Evolutionary conservation across 768 basidiomycete genomes (phyloP).

Genomic region (Pleurotus platypus): DNA sequence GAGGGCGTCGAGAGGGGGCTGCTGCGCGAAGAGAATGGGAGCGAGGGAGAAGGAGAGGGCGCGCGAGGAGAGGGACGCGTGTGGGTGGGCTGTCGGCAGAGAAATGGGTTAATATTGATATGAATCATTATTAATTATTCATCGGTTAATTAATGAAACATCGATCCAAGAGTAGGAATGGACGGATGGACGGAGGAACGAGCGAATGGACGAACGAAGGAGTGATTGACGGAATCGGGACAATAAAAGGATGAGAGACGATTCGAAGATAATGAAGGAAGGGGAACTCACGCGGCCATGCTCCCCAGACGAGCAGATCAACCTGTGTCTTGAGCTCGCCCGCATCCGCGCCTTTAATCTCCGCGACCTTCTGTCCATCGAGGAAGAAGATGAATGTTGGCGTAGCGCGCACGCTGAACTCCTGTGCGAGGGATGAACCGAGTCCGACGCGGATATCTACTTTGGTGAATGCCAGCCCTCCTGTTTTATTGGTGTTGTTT

Average conservation of each 20-base stretch:
- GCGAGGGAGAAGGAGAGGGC: conserved; percentile 59
- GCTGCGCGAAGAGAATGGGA: conserved; percentile 74
- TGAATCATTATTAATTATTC: too few species aligned
- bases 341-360: conserved; percentile 70
- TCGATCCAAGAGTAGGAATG: too few species aligned
- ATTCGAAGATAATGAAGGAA: too few species aligned
- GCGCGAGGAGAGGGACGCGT: conserved; percentile 56
- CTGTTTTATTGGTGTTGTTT: too few species aligned
- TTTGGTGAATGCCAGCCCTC: too few species aligned
- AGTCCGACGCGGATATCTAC: conserved; percentile 75
- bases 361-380: conserved; percentile 68
- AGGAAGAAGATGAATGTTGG: conserved; percentile 91
- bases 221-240: too few species aligned
- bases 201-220: too few species aligned
- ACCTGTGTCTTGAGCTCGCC: conserved; percentile 70
- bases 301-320: conserved; percentile 69
- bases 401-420: conserved; percentile 70
- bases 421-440: conserved; percentile 53
- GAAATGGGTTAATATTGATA: background rate
- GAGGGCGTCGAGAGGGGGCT: conserved; percentile 66
- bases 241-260: too few species aligned
- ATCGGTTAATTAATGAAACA: too few species aligned
- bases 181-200: too few species aligned
- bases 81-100: conserved; percentile 63
- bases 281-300: conserved; percentile 68